These are phyloP conservation scores for Kazachstania bromeliacearum DNA, from an alignment of 805 yeast genomes.

Conservation along the genomic window DNA sequence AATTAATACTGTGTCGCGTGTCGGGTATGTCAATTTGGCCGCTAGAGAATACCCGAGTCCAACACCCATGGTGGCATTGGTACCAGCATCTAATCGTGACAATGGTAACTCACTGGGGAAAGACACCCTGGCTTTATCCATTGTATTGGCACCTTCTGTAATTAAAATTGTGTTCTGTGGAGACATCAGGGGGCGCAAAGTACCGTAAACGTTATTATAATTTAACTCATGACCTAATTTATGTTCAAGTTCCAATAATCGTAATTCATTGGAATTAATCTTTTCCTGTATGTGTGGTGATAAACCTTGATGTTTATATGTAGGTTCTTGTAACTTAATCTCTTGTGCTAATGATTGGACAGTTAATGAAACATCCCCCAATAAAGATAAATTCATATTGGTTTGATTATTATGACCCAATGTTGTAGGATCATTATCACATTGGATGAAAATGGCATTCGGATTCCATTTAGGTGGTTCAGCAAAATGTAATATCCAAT, in stretches of 20 bases:
- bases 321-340: conserved; percentile 9
- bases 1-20: conserved; percentile 42
- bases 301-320: conserved; percentile 9
- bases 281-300: conserved; percentile 7
- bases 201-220: conserved; percentile 47
- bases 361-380: conserved; percentile 45
- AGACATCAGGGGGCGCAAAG: conserved; percentile 35
- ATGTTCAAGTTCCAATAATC: conserved; percentile 19
- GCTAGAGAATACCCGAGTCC: conserved; percentile 66
- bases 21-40: conserved; percentile 37
- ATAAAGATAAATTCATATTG: conserved; percentile 35
- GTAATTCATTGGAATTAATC: conserved; percentile 13
- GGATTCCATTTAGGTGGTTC: conserved; percentile 42
- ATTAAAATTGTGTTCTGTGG: conserved; percentile 35
- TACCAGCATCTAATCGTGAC: conserved; percentile 59
- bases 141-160: conserved; percentile 70
- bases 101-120: conserved; percentile 46
- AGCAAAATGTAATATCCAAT: conserved; percentile 68
- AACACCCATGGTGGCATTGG: conserved; percentile 71
- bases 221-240: conserved; percentile 21
- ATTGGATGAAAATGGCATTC: conserved; percentile 44
- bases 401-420: conserved; percentile 37
- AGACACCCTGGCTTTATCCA: conserved; percentile 59
- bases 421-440: conserved; percentile 46
- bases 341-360: conserved; percentile 28